These are phyloP conservation scores for Gaillardinia entomophila DNA, from an alignment of 805 yeast genomes.

Conservation along the genomic window DNA sequence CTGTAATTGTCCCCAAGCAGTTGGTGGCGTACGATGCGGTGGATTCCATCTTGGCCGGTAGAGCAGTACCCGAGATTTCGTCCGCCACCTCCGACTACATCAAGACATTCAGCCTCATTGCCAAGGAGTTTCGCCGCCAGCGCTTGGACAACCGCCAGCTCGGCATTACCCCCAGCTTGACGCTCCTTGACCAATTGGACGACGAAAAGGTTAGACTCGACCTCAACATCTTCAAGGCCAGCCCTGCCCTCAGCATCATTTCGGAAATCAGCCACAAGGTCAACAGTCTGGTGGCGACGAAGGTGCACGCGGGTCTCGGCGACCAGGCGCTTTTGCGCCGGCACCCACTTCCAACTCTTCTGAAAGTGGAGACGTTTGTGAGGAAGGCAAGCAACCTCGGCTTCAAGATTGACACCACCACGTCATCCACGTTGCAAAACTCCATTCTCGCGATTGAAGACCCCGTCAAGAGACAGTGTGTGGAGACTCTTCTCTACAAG, in stretches of 20 bases:
- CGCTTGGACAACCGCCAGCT: slow-evolving; percentile 48
- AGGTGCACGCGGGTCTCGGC: slow-evolving; percentile 68
- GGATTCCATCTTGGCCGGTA: slow-evolving; percentile 42
- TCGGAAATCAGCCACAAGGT: slow-evolving; percentile 77
- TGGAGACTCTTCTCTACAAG: slow-evolving; percentile 76
- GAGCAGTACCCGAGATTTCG: slow-evolving; percentile 16
- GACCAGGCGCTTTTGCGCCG: slow-evolving; percentile 80
- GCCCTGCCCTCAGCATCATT: slow-evolving; percentile 50
- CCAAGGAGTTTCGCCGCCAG: slow-evolving; percentile 65
- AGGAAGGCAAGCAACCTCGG: slow-evolving; percentile 65
- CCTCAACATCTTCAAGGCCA: slow-evolving; percentile 65
- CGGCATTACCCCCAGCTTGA: slow-evolving; percentile 47
- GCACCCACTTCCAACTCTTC: slow-evolving; percentile 77
- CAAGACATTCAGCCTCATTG: slow-evolving; percentile 56
- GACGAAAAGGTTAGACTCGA: slow-evolving; percentile 74
- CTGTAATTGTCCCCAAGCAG: slow-evolving; percentile 60
- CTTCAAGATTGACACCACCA: slow-evolving; percentile 64
- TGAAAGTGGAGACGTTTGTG: slow-evolving; percentile 73
- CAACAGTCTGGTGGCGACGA: slow-evolving; percentile 81
- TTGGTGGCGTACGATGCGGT: slow-evolving; percentile 49
- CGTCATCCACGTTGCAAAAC: slow-evolving; percentile 63
- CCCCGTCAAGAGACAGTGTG: slow-evolving; percentile 57
- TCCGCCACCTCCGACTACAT: slow-evolving; percentile 62
- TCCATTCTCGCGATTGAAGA: slow-evolving; percentile 65
- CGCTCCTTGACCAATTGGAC: slow-evolving; percentile 74